Percentiles rank a stretch among this genome's conserved stretches.
Conservation (phyloP, 2,329 filamentous ascomycete species). For the Trichoderma sp. region DNA sequence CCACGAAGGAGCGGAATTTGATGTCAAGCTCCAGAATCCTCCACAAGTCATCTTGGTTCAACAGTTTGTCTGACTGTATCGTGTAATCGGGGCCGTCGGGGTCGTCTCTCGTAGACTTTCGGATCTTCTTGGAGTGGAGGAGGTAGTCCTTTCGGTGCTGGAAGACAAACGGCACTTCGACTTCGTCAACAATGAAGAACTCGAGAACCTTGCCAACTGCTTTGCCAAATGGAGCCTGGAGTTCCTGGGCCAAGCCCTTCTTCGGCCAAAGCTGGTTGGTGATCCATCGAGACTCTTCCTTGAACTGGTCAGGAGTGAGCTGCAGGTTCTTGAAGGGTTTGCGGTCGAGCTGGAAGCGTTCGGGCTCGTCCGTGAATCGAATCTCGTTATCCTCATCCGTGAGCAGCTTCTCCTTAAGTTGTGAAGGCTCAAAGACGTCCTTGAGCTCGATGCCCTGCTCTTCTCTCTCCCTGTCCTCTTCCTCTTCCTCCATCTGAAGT, state of each 20-base stretch:
- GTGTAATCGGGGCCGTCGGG: constrained; percentile 72
- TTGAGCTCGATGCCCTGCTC: constrained; percentile 90
- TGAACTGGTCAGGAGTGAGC: constrained; percentile 80
- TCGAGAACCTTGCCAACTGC: constrained; percentile 90
- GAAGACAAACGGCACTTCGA: constrained; percentile 96
- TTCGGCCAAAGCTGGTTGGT: constrained; percentile 86
- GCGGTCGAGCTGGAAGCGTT: constrained; percentile 90
- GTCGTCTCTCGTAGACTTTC: constrained; percentile 64
- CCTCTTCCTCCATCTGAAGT: constrained; percentile 82
- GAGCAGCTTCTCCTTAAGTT: constrained; percentile 89
- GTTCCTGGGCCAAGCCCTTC: constrained; percentile 71
- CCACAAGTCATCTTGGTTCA: constrained; percentile 94
- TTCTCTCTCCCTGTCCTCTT: constrained; percentile 75
- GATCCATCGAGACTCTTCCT: constrained; percentile 91
- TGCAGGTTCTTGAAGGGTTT: constrained; percentile 83
- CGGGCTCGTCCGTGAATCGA: constrained; percentile 83
- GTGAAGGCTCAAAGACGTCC: constrained; percentile 96
- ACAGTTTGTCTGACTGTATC: constrained; percentile 79
- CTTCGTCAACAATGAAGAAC: constrained; percentile 91
- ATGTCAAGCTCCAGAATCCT: constrained; percentile 92
- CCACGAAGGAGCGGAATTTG: constrained; percentile 89
- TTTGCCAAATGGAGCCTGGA: constrained; percentile 81
- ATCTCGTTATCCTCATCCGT: constrained; percentile 95
- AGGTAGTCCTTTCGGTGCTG: constrained; percentile 98
- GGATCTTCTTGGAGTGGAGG: constrained; percentile 78